Conservation (phyloP, 179 eudicot genomes). For the Vitellaria paradoxa region DNA sequence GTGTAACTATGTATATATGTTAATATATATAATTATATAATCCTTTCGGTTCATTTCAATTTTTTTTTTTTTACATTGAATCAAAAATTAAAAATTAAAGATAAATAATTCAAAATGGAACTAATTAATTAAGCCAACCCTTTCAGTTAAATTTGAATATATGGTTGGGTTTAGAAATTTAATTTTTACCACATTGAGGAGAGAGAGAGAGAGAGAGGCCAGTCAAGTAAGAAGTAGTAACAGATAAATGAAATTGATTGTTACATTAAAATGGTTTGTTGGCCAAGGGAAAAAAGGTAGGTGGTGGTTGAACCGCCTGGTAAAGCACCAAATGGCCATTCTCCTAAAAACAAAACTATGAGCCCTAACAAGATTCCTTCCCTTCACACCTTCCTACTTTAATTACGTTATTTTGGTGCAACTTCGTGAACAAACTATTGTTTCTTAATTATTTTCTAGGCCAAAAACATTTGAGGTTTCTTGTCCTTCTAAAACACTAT, state of each 20-base stretch:
- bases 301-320: constrained; percentile 57
- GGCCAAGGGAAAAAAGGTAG: constrained; percentile 32
- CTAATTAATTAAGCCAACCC: no score
- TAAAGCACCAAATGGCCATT: no score
- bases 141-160: no score
- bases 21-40: no score
- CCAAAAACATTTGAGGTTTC: background rate
- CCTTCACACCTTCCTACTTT: background rate
- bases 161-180: no score
- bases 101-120: no score
- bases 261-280: constrained; percentile 46
- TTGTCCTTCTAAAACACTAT: background rate
- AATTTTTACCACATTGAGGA: no score
- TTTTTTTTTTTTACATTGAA: no score
- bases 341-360: constrained; percentile 15
- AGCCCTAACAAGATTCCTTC: constrained; percentile 17
- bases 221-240: constrained; percentile 13
- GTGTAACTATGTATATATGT: no score
- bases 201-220: constrained; percentile 2
- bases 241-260: constrained; percentile 20
- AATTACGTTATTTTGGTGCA: background rate
- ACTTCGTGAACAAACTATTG: background rate
- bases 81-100: no score
- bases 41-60: no score
- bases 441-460: background rate